Evolutionary conservation across 768 basidiomycete species (phyloP), one percentile per base, ranked within the genome.

Genomic region (Sistotremastrum suecicum): DNA sequence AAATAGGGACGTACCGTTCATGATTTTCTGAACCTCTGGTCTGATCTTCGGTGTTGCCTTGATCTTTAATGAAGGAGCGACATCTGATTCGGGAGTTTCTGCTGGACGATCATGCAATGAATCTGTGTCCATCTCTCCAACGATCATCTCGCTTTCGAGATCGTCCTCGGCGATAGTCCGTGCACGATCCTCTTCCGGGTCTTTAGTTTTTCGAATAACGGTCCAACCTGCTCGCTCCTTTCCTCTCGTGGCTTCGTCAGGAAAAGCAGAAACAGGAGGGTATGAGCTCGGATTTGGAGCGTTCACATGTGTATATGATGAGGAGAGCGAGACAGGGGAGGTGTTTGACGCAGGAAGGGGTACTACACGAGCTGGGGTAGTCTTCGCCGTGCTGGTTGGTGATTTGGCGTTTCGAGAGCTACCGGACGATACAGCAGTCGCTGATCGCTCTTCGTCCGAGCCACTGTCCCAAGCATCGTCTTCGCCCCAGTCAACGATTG

Each of bases 391-490:
- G 20, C 60, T 37, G 54, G 50, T 11, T 47, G 56, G 31, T 51
- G 62, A 51, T 47, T 56, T 12, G 51, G 47, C 44, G 48, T 43
- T 37, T 12, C 42, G 37, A 34, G 7, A 34, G 43, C 32, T 34
- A 28, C 37, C 34, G 8, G 40, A 29, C 34, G 42, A 48, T 35
- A 37, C 40, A 6, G 33, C 40, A 44, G 42, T 34, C 34, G 35
- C 30, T 38, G 37, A 41, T 11, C 74, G 78, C 61, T 84, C 83
- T 40, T 78, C 78, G 63, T 88, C 85, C 11, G 84, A 87, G 43
- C 73, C 70, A 54, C 79, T 82, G 63, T 88, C 85, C 85, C 85
- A 89, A 40, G 76, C 83, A 58, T 89, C 85, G 57, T 88, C 85
- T 58, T 86, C 84, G n/a, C 66, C 81, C 80, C 83, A 82, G 44